Base-by-base conservation (phyloP, 768 basidiomycete genomes). In the Calocera cornea region DNA sequence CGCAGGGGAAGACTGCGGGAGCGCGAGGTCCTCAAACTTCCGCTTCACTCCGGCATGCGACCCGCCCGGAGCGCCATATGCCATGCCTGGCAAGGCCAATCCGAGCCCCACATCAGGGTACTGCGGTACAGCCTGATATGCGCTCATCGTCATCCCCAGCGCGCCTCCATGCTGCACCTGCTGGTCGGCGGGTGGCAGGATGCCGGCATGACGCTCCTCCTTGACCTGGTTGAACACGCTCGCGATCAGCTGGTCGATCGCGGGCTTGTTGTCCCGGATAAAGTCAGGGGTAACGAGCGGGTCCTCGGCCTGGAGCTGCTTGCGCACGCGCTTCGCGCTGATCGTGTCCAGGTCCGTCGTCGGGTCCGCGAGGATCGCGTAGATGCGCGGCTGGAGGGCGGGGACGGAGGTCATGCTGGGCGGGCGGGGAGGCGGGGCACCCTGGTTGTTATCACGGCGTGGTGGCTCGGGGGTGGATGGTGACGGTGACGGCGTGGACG, bases 271-370 rank as follows among this genome's bases (percentile, higher is more conserved):
- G 70, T 84, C 81, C 73, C 86, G 88, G 68, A 95, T 74, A 65
- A 82, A 77, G 33, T 85, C 85, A 29, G 80, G 67, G 8, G 87
- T 84, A 66, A 90, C 73, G 22, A 80, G 76, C 10, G 83, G 75
- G 75, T 85, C 81, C 68, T 74, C 73, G 2, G 69, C 66, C 67
- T 83, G 72, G 69, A 93, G 79, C 74, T 86, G 83, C 73, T 87
- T 88, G 70, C 94, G 85, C 72, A 97, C 92, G 77, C 86, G 86
- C 79, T 92, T 95, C 54, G 92, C 93, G 74, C 86, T 89, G 76
- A 93, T 90, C 54, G 87, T 88, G 54, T 80, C 69, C 72, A 93
- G 82, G 80, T 93, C 88, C 60, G 84, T 87, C 60, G 84, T 86
- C 1, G 91, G 91, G 22, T 87, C 86, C 34, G 84, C 81, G 65